phyloP scores from a whole-genome alignment of 768 basidiomycete species.

The Termitomyces sp. region DNA sequence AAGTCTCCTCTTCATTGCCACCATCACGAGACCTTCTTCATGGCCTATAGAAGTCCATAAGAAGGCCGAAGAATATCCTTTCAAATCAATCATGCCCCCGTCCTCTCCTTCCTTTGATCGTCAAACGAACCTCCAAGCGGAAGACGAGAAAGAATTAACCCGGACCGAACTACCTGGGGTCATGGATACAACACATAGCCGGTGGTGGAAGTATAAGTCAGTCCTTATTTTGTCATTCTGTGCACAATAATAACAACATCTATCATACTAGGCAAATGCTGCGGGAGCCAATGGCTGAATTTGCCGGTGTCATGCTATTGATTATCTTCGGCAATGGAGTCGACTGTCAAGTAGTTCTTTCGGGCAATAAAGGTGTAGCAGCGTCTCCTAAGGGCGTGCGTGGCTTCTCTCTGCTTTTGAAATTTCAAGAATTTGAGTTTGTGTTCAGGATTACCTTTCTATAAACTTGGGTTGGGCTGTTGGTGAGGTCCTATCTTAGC shows the following conservation, averaged over 20 bases:
- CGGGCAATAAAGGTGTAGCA: conserved; percentile 31
- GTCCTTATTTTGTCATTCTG: not conserved
- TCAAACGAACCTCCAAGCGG: not conserved
- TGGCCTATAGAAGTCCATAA: not conserved
- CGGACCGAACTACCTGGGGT: not conserved
- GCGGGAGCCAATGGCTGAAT: conserved; percentile 43
- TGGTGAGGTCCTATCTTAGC: conserved; percentile 17
- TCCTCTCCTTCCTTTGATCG: not conserved
- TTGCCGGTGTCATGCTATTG: conserved; percentile 47
- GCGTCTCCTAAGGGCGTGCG: conserved; percentile 42
- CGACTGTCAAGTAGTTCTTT: conserved; percentile 44
- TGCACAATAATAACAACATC: not conserved
- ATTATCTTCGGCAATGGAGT: conserved; percentile 47
- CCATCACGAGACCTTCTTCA: not conserved
- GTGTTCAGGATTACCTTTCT: conserved; percentile 32
- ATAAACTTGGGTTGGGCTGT: conserved; percentile 39
- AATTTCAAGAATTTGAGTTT: too few relatives aligned
- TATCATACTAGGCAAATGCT: conserved; percentile 19
- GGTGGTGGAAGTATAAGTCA: conserved; percentile 26
- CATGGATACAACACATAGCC: not conserved
- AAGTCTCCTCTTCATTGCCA: not conserved
- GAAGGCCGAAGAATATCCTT: not conserved
- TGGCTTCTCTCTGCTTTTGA: not conserved
- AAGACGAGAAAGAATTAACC: not conserved
- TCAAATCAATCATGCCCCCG: not conserved